Evolutionary conservation across 1,139 yeast species (phyloP), one percentile per base, ranked within the genome.

Genomic region (Suhomyces chickasaworum): DNA sequence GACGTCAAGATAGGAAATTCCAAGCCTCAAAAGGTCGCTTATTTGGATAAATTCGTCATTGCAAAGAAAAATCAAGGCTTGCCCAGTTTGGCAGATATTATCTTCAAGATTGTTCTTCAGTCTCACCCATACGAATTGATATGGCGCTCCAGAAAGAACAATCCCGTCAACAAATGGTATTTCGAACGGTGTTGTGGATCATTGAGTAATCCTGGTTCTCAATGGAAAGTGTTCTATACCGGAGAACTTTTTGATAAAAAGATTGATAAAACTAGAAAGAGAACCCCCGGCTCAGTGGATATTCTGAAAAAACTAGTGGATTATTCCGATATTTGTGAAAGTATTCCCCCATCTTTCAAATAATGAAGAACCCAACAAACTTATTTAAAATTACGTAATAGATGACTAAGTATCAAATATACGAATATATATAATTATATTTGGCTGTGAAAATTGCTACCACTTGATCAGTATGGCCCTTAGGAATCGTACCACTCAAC

Each of bases 161-260:
- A 93, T 61, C 97, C 97, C 0, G 97, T 93, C 4, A 93, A 93
- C 68, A 90, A 90, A 58, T 93, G 99, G 99, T 93, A 93, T 63
- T 93, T 91, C 65, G 98, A 93, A 58, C 75, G 99, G 53, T 86
- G 96, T 41, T 73, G 78, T 32, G 97, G 97, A 0, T 82, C 88
- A 21, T 64, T 81, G 48, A 76, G 79, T 41, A 60, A 73, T 18
- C 75, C 77, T 0, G 75, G 69, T 17, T 73, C 86, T 4, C 73
- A 75, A 23, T 86, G 95, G 95, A 76, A 81, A 53, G 67, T 84
- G 51, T 87, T 86, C 59, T 85, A 83, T 73, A 77, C 86, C 5
- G 90, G 91, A 0, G 75, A 69, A 32, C 63, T 72, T 1, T 75
- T 72, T 51, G 62, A 67, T 50, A 70, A 68, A 48, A 65, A 66